Evolutionary conservation across 768 basidiomycete genomes (phyloP).

Genomic region (Mycena polygramma): DNA sequence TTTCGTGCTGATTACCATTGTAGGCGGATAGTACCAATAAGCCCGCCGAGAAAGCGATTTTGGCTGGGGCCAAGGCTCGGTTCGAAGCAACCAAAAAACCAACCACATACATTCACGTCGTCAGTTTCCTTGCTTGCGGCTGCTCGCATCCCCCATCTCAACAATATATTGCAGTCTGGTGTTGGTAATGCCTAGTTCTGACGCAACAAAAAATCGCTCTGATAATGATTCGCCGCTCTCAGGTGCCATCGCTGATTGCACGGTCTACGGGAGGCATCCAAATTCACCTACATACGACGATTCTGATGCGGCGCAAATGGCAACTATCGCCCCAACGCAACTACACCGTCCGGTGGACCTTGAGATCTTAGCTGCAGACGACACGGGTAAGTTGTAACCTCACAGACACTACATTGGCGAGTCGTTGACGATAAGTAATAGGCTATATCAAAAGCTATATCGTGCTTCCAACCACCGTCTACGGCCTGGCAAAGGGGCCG

Average conservation of each 20-base stretch:
- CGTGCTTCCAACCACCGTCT: conserved; percentile 43
- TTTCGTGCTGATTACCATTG: no score
- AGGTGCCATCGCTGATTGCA: conserved; percentile 26
- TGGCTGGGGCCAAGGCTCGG: conserved; percentile 25
- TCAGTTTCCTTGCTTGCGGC: background rate
- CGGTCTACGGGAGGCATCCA: conserved; percentile 37
- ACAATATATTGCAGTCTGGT: conserved; percentile 20
- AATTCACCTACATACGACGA: conserved; percentile 47
- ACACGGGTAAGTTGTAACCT: conserved; percentile 39
- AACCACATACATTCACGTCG: conserved; percentile 32
- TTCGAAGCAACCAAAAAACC: conserved; percentile 22
- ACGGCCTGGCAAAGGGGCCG: conserved; percentile 33
- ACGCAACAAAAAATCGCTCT: background rate
- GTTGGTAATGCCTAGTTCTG: conserved; percentile 1
- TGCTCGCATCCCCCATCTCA: background rate
- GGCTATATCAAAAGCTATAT: conserved; percentile 49
- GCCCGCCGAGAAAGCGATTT: conserved; percentile 14
- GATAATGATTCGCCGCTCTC: background rate
- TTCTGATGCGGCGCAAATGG: conserved; percentile 43
- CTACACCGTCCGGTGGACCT: conserved; percentile 51
- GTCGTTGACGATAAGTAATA: conserved; percentile 2
- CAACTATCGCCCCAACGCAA: conserved; percentile 44
- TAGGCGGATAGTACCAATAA: conserved; percentile 29
- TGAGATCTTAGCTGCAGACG: conserved; percentile 48
- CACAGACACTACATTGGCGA: no score